Base-by-base conservation (phyloP, 73 alveolate genomes). In the Stentor coeruleus region DNA sequence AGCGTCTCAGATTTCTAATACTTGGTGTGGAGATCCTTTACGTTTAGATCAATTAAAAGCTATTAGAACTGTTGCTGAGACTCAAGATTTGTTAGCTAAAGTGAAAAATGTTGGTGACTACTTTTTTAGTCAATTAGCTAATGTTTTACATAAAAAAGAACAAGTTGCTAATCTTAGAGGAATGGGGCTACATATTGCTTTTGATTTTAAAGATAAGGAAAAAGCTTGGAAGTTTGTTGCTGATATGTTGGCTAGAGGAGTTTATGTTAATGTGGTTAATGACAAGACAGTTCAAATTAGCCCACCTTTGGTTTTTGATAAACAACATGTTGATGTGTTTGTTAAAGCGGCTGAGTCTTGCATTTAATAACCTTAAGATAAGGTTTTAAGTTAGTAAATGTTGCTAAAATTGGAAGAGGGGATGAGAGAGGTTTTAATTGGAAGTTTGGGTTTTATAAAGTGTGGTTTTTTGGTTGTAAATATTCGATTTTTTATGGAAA, bases 21-120 rank as follows among this genome's bases (percentile, higher is more conserved):
- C 79, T 11, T 66, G 79, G 79, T 66, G 79, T 33, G 79, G 79
- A 2, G 79, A 66, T 40, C 42, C 79, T 20, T 31, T 66, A 14
- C 36, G 39, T 20, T 2, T 66, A 66, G 40, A 66, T 11, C 37
- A 20, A 31, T 2, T 66, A 40, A 31, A 66, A 66, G 79, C 49
- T 20, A 40, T 66, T 26, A 14, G 37, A 1, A 66, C 2, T 11
- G 37, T 66, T 14, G 2, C 33, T 11, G 37, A 66, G 37, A 31
- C n/a, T 20, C 40, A 66, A 20, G 79, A 66, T 26, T 33, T 66
- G 37, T 28, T 66, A 20, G 33, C 40, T 15, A 20, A 33, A 66
- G 79, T 40, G 11, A 40, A 40, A 20, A 31, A 66, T 11, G 39
- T 33, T 26, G 79, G 79, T 11, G 79, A 66, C 37, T 66, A 66